Percentiles rank a stretch among this genome's conserved stretches.
phyloP scores from a whole-genome alignment of 2,329 filamentous ascomycete genomes.

The Botryotinia globosa region DNA sequence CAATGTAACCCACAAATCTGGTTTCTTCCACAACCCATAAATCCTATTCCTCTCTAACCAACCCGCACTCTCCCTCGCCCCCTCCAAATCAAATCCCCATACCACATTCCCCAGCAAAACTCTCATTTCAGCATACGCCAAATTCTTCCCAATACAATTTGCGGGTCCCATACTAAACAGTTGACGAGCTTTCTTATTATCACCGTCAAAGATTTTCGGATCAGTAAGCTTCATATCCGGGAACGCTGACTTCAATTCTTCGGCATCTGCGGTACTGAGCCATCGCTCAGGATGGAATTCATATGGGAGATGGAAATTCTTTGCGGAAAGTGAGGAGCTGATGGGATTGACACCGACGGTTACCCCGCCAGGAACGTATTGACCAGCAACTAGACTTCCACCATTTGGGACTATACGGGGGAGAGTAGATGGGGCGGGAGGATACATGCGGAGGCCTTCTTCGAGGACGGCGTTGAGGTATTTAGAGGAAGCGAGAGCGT shows the following conservation, averaged over 20 bases:
- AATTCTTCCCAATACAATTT: slow-evolving; percentile 20
- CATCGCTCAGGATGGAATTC: slow-evolving; percentile 17
- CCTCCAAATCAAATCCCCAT: slow-evolving; percentile 16
- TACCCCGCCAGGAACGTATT: neutral
- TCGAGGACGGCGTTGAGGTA: slow-evolving; percentile 23
- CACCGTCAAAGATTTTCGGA: neutral
- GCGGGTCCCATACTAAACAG: slow-evolving; percentile 11
- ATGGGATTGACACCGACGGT: slow-evolving; percentile 2
- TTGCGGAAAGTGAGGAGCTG: neutral
- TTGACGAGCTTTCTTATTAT: slow-evolving; percentile 14
- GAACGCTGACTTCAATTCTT: neutral
- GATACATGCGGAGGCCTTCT: slow-evolving; percentile 25
- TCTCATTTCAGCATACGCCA: slow-evolving; percentile 21
- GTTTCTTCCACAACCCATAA: slow-evolving; percentile 9
- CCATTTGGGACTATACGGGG: neutral
- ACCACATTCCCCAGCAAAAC: slow-evolving; percentile 12
- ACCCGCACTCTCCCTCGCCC: neutral
- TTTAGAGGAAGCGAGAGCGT: slow-evolving; percentile 21
- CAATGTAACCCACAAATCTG: slow-evolving; percentile 16
- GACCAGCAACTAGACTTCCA: neutral
- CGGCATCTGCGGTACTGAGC: neutral
- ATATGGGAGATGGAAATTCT: neutral
- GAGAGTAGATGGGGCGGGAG: slow-evolving; percentile 20
- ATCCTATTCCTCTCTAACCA: slow-evolving; percentile 14
- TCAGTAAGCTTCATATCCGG: neutral